These are phyloP conservation scores for Exophiala mesophila DNA, from an alignment of 2,329 filamentous ascomycete genomes.

Conservation along the genomic window DNA sequence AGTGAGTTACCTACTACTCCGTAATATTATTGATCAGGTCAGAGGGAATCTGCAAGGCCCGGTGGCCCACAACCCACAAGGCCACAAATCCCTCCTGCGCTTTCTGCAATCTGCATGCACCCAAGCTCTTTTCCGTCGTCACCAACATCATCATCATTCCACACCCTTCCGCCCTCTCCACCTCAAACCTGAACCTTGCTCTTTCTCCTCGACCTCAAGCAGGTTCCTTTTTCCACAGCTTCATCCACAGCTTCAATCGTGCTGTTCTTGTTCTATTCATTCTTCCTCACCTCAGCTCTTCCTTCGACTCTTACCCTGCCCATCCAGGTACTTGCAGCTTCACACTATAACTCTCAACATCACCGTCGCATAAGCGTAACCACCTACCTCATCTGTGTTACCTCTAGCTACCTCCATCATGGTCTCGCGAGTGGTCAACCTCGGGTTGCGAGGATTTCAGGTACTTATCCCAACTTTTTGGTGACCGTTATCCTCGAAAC, in stretches of 20 bases:
- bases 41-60: too few relatives aligned
- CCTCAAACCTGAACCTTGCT: slow-evolving; percentile 3
- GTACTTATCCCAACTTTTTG: slow-evolving; percentile 29
- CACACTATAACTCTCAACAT: background rate
- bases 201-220: background rate
- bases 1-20: too few relatives aligned
- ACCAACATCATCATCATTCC: slow-evolving; percentile 14
- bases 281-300: too few relatives aligned
- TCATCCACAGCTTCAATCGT: too few relatives aligned
- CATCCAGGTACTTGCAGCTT: background rate
- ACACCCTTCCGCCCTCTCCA: slow-evolving; percentile 2
- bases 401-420: slow-evolving; percentile 28
- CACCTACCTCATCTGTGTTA: too few relatives aligned
- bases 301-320: too few relatives aligned
- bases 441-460: slow-evolving; percentile 39
- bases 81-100: too few relatives aligned
- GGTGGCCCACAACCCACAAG: too few relatives aligned
- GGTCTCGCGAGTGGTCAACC: slow-evolving; percentile 37
- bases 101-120: too few relatives aligned
- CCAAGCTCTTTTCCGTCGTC: background rate
- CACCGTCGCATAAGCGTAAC: too few relatives aligned
- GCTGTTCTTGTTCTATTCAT: too few relatives aligned
- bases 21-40: too few relatives aligned
- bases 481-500: background rate
- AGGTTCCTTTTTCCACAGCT: slow-evolving; percentile 1